Evolutionary conservation across 805 yeast species (phyloP).

Genomic region (Pichia eremophila): DNA sequence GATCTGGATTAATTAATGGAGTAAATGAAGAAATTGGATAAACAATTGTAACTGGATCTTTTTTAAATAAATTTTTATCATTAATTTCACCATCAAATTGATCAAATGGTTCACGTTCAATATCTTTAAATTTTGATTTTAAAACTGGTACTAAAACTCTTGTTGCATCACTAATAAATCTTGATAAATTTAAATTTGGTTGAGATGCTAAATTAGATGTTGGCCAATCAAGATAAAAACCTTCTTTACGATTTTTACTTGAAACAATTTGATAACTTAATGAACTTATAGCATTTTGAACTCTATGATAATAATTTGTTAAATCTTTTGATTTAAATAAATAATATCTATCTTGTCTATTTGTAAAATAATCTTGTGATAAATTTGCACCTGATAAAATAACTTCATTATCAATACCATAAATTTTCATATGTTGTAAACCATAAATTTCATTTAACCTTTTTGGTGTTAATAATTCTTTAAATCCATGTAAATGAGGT

Average conservation of each 20-base stretch:
- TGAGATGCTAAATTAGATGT: constrained; percentile 52
- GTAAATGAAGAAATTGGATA: constrained; percentile 90
- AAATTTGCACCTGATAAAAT: constrained; percentile 87
- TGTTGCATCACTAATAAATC: constrained; percentile 51
- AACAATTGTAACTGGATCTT: constrained; percentile 46
- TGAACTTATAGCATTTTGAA: constrained; percentile 59
- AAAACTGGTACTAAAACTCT: constrained; percentile 49
- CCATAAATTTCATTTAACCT: constrained; percentile 89
- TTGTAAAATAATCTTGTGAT: constrained; percentile 84
- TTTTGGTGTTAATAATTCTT: constrained; percentile 59
- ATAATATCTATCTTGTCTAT: constrained; percentile 91
- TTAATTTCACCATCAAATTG: neutral
- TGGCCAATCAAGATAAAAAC: constrained; percentile 69
- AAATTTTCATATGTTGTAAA: constrained; percentile 93
- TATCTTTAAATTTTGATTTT: constrained; percentile 28
- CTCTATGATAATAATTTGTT: constrained; percentile 63
- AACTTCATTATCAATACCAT: constrained; percentile 89
- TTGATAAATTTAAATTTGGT: constrained; percentile 46
- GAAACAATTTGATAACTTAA: constrained; percentile 60
- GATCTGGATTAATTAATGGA: constrained; percentile 58
- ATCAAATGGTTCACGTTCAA: constrained; percentile 2
- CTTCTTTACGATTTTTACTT: constrained; percentile 26
- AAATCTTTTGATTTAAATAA: constrained; percentile 48
- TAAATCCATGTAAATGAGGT: constrained; percentile 68
- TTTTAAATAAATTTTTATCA: neutral